A percentile compares a stretch with the other conserved stretches of the same genome.
Conservation (phyloP, 495 filamentous ascomycete genomes). For the Oleoguttula mirabilis region DNA sequence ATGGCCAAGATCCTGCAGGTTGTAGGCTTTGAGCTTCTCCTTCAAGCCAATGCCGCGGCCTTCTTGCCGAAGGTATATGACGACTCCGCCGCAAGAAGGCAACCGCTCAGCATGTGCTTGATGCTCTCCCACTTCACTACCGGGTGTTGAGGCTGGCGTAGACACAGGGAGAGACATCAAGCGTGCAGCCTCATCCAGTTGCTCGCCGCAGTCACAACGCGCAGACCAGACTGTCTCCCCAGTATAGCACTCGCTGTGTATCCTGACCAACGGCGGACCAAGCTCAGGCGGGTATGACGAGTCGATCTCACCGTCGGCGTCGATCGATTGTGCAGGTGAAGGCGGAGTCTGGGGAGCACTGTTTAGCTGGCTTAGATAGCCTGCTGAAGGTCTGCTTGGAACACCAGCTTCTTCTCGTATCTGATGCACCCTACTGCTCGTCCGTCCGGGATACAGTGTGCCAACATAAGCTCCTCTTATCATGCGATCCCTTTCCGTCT, state of each 20-base stretch:
- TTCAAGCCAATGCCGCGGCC: constrained; percentile 88
- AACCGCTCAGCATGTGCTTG: neutral
- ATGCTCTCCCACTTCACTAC: constrained; percentile 8
- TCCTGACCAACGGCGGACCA: constrained; percentile 63
- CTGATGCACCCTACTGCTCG: constrained; percentile 43
- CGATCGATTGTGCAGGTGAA: neutral
- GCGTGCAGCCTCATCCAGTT: constrained; percentile 89
- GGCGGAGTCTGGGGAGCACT: neutral
- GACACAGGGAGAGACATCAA: constrained; percentile 68
- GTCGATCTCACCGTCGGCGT: constrained; percentile 5
- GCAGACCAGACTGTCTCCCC: constrained; percentile 97
- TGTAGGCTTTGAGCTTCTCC: constrained; percentile 96
- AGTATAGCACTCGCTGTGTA: constrained; percentile 98
- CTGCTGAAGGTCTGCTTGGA: neutral
- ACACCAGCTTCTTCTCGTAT: constrained; percentile 27
- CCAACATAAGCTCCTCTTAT: constrained; percentile 88
- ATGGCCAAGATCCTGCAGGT: constrained; percentile 85
- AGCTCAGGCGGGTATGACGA: constrained; percentile 16
- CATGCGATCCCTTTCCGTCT: constrained; percentile 93
- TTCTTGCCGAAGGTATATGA: constrained; percentile 92
- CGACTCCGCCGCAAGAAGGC: constrained; percentile 62
- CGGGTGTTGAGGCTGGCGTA: constrained; percentile 14
- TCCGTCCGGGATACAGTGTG: constrained; percentile 73
- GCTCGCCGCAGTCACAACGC: constrained; percentile 93
- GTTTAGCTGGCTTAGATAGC: constrained; percentile 5